Evolutionary conservation across 768 basidiomycete genomes (phyloP).

Genomic region (Pholiota molesta): DNA sequence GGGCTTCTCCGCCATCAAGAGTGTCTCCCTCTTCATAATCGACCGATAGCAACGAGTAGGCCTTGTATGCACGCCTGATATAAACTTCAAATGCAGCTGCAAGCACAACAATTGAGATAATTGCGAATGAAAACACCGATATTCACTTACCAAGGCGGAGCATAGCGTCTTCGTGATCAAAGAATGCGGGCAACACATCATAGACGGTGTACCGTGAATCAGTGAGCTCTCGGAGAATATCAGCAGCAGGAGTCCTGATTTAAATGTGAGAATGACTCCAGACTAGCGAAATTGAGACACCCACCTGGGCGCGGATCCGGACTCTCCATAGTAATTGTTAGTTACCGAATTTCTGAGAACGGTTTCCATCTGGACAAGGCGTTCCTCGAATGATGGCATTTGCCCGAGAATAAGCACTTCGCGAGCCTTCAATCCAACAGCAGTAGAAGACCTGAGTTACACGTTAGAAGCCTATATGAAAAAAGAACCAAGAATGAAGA

Average conservation of each 20-base stretch:
- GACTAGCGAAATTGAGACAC: constrained; percentile 14
- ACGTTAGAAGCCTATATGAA: constrained; percentile 3
- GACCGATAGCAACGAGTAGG: constrained; percentile 87
- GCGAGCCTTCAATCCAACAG: constrained; percentile 92
- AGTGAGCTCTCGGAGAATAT: constrained; percentile 88
- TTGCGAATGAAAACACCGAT: not conserved
- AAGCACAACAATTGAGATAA: constrained; percentile 9
- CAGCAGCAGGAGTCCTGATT: constrained; percentile 76
- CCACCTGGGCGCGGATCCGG: constrained; percentile 62
- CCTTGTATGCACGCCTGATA: constrained; percentile 92
- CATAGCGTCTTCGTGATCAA: constrained; percentile 83
- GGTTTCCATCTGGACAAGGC: constrained; percentile 90
- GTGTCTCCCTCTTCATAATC: constrained; percentile 95
- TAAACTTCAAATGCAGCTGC: constrained; percentile 95
- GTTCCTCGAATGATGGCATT: constrained; percentile 97
- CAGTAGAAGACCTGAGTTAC: constrained; percentile 73
- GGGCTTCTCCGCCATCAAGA: constrained; percentile 79
- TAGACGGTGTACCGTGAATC: constrained; percentile 97
- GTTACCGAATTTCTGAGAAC: constrained; percentile 89
- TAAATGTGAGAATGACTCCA: constrained; percentile 15
- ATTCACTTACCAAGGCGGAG: constrained; percentile 71
- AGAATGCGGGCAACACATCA: constrained; percentile 96
- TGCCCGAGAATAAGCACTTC: constrained; percentile 96
- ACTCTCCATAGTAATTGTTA: constrained; percentile 89
- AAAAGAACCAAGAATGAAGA: constrained; percentile 10